Evolutionary conservation across 371 early-diverging fungal genomes (phyloP).

Genomic region (Phascolomyces articulosus): DNA sequence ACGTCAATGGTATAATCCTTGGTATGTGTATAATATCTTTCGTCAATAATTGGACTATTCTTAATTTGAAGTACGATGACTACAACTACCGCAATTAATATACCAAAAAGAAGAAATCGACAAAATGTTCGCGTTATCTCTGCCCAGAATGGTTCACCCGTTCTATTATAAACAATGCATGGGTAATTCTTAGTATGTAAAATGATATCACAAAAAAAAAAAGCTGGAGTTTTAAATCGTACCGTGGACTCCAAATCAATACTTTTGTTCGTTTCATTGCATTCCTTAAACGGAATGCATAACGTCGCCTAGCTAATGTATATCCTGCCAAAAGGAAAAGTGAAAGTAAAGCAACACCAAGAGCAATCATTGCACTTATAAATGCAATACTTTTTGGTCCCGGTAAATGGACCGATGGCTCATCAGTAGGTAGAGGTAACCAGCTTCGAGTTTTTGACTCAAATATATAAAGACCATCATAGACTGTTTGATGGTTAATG

Average conservation of each 20-base stretch:
- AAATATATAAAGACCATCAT: conserved; percentile 35
- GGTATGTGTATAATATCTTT: conserved; percentile 21
- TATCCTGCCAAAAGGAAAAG: conserved; percentile 9
- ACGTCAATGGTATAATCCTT: conserved; percentile 22
- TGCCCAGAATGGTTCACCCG: conserved; percentile 43
- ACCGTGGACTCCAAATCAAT: conserved; percentile 36
- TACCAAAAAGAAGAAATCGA: conserved; percentile 17
- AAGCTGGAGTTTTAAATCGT: neutral
- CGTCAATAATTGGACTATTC: conserved; percentile 38
- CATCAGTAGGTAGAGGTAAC: conserved; percentile 8
- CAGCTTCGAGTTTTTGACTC: conserved; percentile 21
- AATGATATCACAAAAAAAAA: too few species aligned
- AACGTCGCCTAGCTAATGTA: neutral
- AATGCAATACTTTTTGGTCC: conserved; percentile 1
- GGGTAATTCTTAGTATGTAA: neutral
- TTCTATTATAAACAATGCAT: conserved; percentile 8
- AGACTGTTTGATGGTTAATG: conserved; percentile 33
- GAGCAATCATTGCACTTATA: conserved; percentile 9
- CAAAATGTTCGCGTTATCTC: conserved; percentile 28
- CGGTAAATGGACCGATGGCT: neutral
- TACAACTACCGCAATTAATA: conserved; percentile 22
- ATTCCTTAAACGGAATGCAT: neutral
- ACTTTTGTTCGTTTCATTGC: neutral
- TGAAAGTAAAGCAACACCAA: conserved; percentile 4
- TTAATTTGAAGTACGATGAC: conserved; percentile 28